phyloP scores from a whole-genome alignment of 2,329 filamentous ascomycete genomes.

The Cordyceps javanica region DNA sequence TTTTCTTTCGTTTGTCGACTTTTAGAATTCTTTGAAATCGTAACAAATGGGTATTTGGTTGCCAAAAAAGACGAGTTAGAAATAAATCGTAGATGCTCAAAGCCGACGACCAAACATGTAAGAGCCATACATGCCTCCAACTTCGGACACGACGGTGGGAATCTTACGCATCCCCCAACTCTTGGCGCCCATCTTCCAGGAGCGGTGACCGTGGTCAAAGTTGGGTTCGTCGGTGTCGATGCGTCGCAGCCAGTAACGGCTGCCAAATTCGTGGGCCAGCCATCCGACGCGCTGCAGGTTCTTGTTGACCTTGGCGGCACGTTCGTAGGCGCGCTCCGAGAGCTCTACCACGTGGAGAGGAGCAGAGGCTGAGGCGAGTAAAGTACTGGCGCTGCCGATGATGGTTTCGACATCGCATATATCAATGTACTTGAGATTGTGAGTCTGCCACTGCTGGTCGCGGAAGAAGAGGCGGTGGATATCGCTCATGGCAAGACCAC shows the following conservation, averaged over 20 bases:
- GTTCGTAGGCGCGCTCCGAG: slow-evolving; percentile 59
- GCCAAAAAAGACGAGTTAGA: slow-evolving; percentile 7
- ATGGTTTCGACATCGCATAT: slow-evolving; percentile 58
- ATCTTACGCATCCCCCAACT: slow-evolving; percentile 88
- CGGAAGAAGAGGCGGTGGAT: slow-evolving; percentile 59
- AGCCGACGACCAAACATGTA: slow-evolving; percentile 58
- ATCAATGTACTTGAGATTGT: slow-evolving; percentile 68
- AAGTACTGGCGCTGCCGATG: slow-evolving; percentile 50
- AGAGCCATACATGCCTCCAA: slow-evolving; percentile 86
- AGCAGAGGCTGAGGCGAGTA: slow-evolving; percentile 54
- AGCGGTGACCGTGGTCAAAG: slow-evolving; percentile 44
- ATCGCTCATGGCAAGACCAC: slow-evolving; percentile 58
- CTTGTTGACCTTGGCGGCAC: slow-evolving; percentile 56
- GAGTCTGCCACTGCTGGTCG: slow-evolving; percentile 38
- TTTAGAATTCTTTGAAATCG: background rate
- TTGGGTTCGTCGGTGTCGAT: slow-evolving; percentile 30
- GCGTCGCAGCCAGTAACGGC: slow-evolving; percentile 62
- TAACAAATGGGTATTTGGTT: background rate
- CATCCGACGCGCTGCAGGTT: slow-evolving; percentile 60
- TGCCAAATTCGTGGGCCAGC: slow-evolving; percentile 63
- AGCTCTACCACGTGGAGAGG: slow-evolving; percentile 75
- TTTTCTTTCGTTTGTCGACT: background rate
- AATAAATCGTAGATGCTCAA: slow-evolving; percentile 25
- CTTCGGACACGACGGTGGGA: slow-evolving; percentile 83
- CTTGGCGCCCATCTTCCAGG: slow-evolving; percentile 80